phyloP scores from a whole-genome alignment of 495 filamentous ascomycete species.

The Penicillium argentinense region DNA sequence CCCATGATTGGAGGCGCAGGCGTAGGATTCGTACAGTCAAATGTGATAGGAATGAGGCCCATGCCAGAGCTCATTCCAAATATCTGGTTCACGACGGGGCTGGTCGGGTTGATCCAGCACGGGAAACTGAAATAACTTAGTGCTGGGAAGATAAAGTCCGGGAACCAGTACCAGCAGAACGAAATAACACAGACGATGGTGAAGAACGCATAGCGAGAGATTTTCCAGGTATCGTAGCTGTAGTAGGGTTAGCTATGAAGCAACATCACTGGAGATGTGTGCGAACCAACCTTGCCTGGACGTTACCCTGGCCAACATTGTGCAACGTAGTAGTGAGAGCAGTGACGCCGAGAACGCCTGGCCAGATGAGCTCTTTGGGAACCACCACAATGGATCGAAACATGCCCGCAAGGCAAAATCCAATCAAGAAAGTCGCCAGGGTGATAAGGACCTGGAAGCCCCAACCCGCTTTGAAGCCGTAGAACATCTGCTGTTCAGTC shows the following conservation, averaged over 20 bases:
- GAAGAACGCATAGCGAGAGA: slow-evolving; percentile 81
- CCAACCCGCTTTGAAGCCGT: slow-evolving; percentile 61
- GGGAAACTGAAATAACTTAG: slow-evolving; percentile 82
- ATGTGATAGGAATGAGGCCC: slow-evolving; percentile 77
- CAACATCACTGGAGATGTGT: not conserved
- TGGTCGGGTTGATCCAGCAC: slow-evolving; percentile 80
- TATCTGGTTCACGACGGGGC: slow-evolving; percentile 73
- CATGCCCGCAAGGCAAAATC: slow-evolving; percentile 53
- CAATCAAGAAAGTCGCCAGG: slow-evolving; percentile 47
- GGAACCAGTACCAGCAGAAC: slow-evolving; percentile 74
- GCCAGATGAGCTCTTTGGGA: slow-evolving; percentile 84
- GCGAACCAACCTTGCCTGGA: slow-evolving; percentile 21
- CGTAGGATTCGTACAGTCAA: slow-evolving; percentile 51
- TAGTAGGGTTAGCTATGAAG: slow-evolving; percentile 7
- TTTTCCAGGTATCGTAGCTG: slow-evolving; percentile 71
- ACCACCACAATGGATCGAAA: slow-evolving; percentile 73
- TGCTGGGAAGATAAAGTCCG: slow-evolving; percentile 75
- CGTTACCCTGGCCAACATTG: slow-evolving; percentile 30
- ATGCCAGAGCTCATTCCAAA: slow-evolving; percentile 78
- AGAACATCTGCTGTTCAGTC: slow-evolving; percentile 60
- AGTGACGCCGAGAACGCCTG: slow-evolving; percentile 75
- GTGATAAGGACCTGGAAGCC: slow-evolving; percentile 46
- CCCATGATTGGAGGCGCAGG: slow-evolving; percentile 39
- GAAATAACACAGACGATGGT: slow-evolving; percentile 58
- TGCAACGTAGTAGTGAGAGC: slow-evolving; percentile 82